Percentiles rank a stretch among this genome's conserved stretches.
Conservation (phyloP, 1,284 basidiomycete genomes). For the Marasmius tenuissimus region DNA sequence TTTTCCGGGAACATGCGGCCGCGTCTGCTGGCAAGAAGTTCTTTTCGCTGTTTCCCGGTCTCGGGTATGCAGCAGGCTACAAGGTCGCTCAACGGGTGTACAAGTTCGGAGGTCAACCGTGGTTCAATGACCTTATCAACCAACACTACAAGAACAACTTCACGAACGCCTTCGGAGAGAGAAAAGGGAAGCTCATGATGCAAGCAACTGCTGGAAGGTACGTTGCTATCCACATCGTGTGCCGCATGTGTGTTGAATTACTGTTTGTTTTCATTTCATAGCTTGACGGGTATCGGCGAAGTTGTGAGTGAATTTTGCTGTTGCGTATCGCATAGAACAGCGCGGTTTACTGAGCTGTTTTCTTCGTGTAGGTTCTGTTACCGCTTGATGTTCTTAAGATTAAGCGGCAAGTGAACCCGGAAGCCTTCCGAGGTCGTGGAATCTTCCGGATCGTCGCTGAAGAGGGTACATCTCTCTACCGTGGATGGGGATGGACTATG, state of each 20-base stretch:
- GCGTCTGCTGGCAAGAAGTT: slow-evolving; percentile 75
- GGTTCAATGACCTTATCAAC: slow-evolving; percentile 91
- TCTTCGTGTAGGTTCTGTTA: slow-evolving; percentile 67
- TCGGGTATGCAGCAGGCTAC: slow-evolving; percentile 98
- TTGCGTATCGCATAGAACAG: not conserved
- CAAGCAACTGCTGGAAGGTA: slow-evolving; percentile 93
- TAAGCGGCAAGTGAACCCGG: slow-evolving; percentile 96
- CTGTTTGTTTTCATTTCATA: slow-evolving; percentile 29
- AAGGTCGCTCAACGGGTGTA: slow-evolving; percentile 93
- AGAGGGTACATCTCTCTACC: slow-evolving; percentile 90
- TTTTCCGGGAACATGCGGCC: slow-evolving; percentile 86
- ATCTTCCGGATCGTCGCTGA: slow-evolving; percentile 89
- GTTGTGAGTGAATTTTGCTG: slow-evolving; percentile 58
- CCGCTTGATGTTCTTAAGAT: slow-evolving; percentile 98
- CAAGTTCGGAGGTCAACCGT: slow-evolving; percentile 99
- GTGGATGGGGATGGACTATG: slow-evolving; percentile 99
- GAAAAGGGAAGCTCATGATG: slow-evolving; percentile 95
- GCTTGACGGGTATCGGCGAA: slow-evolving; percentile 95
- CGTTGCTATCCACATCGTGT: slow-evolving; percentile 21
- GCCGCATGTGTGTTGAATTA: not conserved
- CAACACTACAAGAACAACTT: slow-evolving; percentile 78
- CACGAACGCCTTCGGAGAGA: slow-evolving; percentile 88
- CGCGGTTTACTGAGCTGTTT: slow-evolving; percentile 11
- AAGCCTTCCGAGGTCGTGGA: slow-evolving; percentile 92
- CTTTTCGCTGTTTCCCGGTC: slow-evolving; percentile 93